phyloP scores from a whole-genome alignment of 176 grass and related monocot species.

The Paspalum notatum region DNA sequence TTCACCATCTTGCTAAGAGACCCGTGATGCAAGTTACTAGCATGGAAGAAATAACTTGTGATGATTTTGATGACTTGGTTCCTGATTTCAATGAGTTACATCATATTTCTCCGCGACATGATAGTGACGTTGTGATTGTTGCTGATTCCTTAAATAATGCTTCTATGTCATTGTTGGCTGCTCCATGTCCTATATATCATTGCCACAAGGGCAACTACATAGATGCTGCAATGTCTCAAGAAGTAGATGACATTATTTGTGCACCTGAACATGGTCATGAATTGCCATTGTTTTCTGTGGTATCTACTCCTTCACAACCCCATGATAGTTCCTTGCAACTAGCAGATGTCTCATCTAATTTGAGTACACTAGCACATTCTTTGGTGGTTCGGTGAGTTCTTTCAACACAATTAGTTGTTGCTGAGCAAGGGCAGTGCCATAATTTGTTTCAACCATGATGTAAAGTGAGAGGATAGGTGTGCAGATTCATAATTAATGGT shows the following conservation, averaged over 20 bases:
- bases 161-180: not conserved
- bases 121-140: not conserved
- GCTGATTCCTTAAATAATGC: not conserved
- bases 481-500: not conserved
- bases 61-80: constrained; percentile 16
- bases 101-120: not conserved
- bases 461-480: not conserved
- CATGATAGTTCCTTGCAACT: not conserved
- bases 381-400: not conserved
- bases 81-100: not conserved
- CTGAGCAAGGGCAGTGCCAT: not conserved
- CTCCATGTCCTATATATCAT: not conserved
- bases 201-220: not conserved
- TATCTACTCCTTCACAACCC: not conserved
- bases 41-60: not conserved
- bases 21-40: not conserved
- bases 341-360: not conserved
- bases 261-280: not conserved
- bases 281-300: not conserved
- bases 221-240: not conserved
- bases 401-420: not conserved
- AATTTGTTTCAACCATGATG: not conserved
- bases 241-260: not conserved
- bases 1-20: not conserved
- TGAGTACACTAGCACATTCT: not conserved